phyloP scores from a whole-genome alignment of 306 rosid species.

The Acacia confusa region DNA sequence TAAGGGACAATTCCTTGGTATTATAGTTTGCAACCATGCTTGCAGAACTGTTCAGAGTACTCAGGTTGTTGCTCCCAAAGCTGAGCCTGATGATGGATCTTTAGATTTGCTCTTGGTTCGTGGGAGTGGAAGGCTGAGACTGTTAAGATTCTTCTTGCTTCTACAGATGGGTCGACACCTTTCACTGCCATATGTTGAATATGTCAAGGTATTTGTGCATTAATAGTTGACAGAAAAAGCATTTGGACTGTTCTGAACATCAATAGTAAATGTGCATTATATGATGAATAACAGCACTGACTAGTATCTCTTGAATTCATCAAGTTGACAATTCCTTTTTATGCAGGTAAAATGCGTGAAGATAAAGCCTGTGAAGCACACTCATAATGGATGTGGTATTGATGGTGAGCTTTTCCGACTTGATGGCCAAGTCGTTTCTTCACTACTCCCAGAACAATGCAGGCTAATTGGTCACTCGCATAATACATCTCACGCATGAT shows the following conservation, averaged over 20 bases:
- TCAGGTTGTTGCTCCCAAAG: slow-evolving; percentile 94
- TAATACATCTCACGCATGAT: slow-evolving; percentile 46
- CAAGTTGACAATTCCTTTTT: slow-evolving; percentile 19
- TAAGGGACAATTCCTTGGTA: slow-evolving; percentile 87
- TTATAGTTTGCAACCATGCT: slow-evolving; percentile 96
- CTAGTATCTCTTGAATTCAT: slow-evolving; percentile 24
- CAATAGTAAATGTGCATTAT: not conserved
- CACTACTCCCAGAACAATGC: slow-evolving; percentile 97
- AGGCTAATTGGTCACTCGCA: slow-evolving; percentile 89
- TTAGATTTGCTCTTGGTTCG: slow-evolving; percentile 85
- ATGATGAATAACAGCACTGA: slow-evolving; percentile 8
- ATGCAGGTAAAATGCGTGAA: slow-evolving; percentile 90
- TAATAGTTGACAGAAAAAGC: not conserved
- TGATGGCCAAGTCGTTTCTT: slow-evolving; percentile 78
- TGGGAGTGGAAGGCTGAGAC: slow-evolving; percentile 87
- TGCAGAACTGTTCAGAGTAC: slow-evolving; percentile 95
- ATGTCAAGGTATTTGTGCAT: slow-evolving; percentile 70
- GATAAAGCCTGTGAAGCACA: slow-evolving; percentile 86
- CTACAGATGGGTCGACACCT: slow-evolving; percentile 95
- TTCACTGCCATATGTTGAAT: slow-evolving; percentile 92
- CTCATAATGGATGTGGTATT: slow-evolving; percentile 90
- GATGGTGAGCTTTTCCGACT: slow-evolving; percentile 97
- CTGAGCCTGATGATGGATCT: slow-evolving; percentile 82
- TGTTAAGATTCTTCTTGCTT: slow-evolving; percentile 85
- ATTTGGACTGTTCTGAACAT: not conserved